Evolutionary conservation across 352 stramenopile genomes (phyloP).

Genomic region (Globisporangium carolinianum): DNA sequence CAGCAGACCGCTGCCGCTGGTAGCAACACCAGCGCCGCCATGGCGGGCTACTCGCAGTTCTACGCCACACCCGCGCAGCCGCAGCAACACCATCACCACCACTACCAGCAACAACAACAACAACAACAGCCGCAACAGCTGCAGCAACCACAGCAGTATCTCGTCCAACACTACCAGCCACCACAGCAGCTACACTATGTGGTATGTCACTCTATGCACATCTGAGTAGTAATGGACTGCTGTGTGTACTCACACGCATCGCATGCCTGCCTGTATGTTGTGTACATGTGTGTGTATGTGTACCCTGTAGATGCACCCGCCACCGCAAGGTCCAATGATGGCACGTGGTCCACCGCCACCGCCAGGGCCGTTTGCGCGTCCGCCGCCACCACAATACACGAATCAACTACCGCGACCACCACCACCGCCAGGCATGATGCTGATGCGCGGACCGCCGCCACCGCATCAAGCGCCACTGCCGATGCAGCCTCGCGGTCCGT

Average conservation of each 20-base stretch:
- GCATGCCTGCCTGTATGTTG: neutral
- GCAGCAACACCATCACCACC: slow-evolving; percentile 4
- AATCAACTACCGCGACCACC: slow-evolving; percentile 3
- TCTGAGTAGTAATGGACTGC: neutral
- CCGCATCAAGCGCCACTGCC: slow-evolving; percentile 12
- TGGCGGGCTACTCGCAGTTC: slow-evolving; percentile 65
- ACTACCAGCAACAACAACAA: slow-evolving; percentile 3
- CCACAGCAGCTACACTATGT: slow-evolving; percentile 8
- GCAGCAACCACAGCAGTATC: slow-evolving; percentile 1
- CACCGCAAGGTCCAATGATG: slow-evolving; percentile 21
- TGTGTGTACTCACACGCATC: neutral
- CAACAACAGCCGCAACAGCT: slow-evolving; percentile 6
- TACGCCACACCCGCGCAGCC: slow-evolving; percentile 28
- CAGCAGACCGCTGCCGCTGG: slow-evolving; percentile 20
- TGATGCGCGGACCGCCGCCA: slow-evolving; percentile 7
- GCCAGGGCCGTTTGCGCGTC: slow-evolving; percentile 1
- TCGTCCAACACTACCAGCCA: slow-evolving; percentile 3
- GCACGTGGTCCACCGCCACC: slow-evolving; percentile 6
- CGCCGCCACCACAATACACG: slow-evolving; percentile 5
- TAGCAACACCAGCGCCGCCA: slow-evolving; percentile 31
- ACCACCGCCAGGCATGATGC: neutral
- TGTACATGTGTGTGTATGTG: neutral
- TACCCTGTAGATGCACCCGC: slow-evolving; percentile 21
- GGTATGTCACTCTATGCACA: neutral
- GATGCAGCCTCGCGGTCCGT: slow-evolving; percentile 5